These are phyloP conservation scores for Aureobasidium musti DNA, from an alignment of 2,329 filamentous ascomycete genomes.

Conservation along the genomic window DNA sequence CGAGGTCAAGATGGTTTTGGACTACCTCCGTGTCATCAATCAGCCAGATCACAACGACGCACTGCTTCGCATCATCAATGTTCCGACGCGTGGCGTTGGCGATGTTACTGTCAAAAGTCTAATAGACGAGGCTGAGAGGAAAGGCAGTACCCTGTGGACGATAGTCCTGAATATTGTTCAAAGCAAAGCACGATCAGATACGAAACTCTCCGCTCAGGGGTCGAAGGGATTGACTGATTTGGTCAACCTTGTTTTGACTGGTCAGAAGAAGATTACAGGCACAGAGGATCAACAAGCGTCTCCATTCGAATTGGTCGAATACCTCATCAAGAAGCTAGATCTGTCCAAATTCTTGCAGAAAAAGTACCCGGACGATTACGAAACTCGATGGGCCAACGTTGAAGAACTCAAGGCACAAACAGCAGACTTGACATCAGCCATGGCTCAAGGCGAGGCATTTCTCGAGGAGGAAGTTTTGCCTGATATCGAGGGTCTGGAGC, in stretches of 20 bases:
- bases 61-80: constrained; percentile 78
- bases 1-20: constrained; percentile 83
- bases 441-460: constrained; percentile 43
- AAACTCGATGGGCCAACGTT: constrained; percentile 82
- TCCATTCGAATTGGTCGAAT: constrained; percentile 55
- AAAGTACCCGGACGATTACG: constrained; percentile 71
- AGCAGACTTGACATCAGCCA: constrained; percentile 62
- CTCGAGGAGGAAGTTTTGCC: constrained; percentile 59
- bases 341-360: constrained; percentile 74
- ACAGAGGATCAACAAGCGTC: constrained; percentile 41
- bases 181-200: constrained; percentile 54
- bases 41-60: constrained; percentile 88
- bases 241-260: constrained; percentile 61
- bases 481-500: constrained; percentile 69
- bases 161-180: constrained; percentile 64
- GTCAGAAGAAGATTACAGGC: constrained; percentile 56
- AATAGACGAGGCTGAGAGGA: constrained; percentile 72
- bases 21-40: constrained; percentile 83
- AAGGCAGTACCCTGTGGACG: constrained; percentile 71
- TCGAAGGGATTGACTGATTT: constrained; percentile 61
- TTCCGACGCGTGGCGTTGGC: constrained; percentile 77
- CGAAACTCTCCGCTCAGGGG: constrained; percentile 58
- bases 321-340: constrained; percentile 64
- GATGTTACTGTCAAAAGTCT: constrained; percentile 74
- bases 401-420: constrained; percentile 83